Conservation (phyloP, 495 filamentous ascomycete species). For the Xylaria longipes region DNA sequence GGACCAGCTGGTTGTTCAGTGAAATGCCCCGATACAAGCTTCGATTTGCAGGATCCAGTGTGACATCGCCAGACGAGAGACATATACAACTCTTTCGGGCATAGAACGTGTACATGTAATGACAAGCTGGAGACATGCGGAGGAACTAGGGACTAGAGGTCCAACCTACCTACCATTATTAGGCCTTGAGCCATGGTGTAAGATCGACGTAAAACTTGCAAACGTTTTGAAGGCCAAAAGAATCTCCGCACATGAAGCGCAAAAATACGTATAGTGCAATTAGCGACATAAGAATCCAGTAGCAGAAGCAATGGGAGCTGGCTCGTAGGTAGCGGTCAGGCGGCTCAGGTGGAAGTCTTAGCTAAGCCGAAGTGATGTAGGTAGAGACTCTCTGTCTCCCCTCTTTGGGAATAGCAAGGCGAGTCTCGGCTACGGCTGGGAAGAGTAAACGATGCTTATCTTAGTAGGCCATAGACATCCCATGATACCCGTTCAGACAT, state of each 20-base stretch:
- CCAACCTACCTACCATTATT: not conserved
- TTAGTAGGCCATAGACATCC: not conserved
- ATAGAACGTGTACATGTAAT: not conserved
- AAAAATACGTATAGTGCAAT: not conserved
- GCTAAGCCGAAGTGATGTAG: not conserved
- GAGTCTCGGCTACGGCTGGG: not conserved
- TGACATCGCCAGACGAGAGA: constrained; percentile 18
- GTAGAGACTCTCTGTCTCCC: not conserved
- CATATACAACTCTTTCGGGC: constrained; percentile 1
- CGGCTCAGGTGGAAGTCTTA: not conserved
- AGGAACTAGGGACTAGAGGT: not conserved
- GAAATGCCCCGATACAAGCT: constrained; percentile 24
- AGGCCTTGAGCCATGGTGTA: not conserved
- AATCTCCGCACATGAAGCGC: not conserved
- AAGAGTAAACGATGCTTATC: constrained; percentile 5
- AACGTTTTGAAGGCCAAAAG: not conserved
- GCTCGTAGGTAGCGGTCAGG: not conserved
- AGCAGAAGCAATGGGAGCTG: not conserved
- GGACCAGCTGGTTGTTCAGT: not conserved
- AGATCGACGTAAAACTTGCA: not conserved
- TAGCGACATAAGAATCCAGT: not conserved
- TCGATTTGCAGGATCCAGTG: not conserved
- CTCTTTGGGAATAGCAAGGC: not conserved
- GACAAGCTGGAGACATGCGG: not conserved
- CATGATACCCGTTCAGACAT: not conserved